Evolutionary conservation across 805 yeast genomes (phyloP).

Genomic region (Pichia paraexigua): DNA sequence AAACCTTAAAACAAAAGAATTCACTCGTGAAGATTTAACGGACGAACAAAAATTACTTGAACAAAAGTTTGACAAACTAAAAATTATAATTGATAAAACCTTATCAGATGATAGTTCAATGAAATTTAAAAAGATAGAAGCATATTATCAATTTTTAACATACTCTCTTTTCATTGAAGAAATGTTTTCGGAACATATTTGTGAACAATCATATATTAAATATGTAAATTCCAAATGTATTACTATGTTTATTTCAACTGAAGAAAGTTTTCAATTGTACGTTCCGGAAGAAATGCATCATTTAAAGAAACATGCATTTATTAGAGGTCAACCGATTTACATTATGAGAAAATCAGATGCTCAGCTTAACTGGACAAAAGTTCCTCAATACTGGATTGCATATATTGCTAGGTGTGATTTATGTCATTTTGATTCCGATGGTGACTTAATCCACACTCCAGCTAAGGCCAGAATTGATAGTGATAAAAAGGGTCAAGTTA

Average conservation of each 20-base stretch:
- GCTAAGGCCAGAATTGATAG: slow-evolving; percentile 3
- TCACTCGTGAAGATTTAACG: background rate
- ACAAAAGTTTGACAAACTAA: slow-evolving; percentile 9
- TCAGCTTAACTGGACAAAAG: slow-evolving; percentile 16
- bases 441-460: background rate
- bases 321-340: slow-evolving; percentile 48
- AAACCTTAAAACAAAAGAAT: background rate
- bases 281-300: slow-evolving; percentile 44
- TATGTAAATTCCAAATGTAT: slow-evolving; percentile 21
- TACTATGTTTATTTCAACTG: slow-evolving; percentile 34
- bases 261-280: slow-evolving; percentile 39
- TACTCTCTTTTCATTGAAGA: slow-evolving; percentile 59
- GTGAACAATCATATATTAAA: slow-evolving; percentile 37
- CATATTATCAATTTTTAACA: slow-evolving; percentile 52
- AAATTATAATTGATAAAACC: slow-evolving; percentile 13
- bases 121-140: slow-evolving; percentile 38
- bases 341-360: slow-evolving; percentile 37
- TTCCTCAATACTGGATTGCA: slow-evolving; percentile 44
- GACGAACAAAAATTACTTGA: background rate
- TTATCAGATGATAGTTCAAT: slow-evolving; percentile 14
- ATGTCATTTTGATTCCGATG: slow-evolving; percentile 19
- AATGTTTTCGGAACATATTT: slow-evolving; percentile 37
- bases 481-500: slow-evolving; percentile 4
- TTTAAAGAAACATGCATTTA: slow-evolving; percentile 51
- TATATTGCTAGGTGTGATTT: slow-evolving; percentile 35